A percentile compares a stretch with the other conserved stretches of the same genome.
Conservation (phyloP, 306 rosid genomes). For the Quercus suber region DNA sequence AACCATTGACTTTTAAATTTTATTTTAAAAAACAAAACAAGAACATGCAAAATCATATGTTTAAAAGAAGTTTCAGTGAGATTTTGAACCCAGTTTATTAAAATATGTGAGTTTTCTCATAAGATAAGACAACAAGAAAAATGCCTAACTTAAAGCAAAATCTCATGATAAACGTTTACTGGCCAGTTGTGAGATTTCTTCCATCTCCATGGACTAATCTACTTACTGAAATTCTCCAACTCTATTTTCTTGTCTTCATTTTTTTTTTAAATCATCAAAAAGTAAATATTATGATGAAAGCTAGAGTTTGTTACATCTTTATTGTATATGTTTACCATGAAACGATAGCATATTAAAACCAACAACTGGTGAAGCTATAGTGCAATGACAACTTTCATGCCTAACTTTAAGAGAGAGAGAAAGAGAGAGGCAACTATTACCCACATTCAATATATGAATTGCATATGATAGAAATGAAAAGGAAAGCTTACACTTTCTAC, state of each 20-base stretch:
- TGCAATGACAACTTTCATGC: neutral
- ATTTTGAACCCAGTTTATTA: conserved; percentile 11
- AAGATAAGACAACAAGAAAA: neutral
- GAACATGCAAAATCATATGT: neutral
- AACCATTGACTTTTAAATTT: neutral
- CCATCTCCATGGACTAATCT: neutral
- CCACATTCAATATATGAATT: neutral
- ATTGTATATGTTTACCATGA: neutral
- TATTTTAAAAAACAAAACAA: neutral
- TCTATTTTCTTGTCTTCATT: neutral
- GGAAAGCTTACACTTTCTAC: conserved; percentile 58
- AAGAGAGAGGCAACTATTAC: neutral
- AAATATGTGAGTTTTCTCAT: neutral
- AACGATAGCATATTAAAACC: neutral
- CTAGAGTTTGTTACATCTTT: neutral
- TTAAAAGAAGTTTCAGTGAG: neutral
- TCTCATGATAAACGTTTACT: neutral
- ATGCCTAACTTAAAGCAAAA: neutral
- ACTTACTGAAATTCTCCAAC: neutral
- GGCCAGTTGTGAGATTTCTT: neutral
- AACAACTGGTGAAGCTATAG: neutral
- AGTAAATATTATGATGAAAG: neutral
- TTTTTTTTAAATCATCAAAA: neutral
- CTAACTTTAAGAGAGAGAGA: neutral
- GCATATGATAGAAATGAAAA: conserved; percentile 1